Evolutionary conservation across 495 filamentous ascomycete species (phyloP).

Genomic region (Glarea lozoyensis): DNA sequence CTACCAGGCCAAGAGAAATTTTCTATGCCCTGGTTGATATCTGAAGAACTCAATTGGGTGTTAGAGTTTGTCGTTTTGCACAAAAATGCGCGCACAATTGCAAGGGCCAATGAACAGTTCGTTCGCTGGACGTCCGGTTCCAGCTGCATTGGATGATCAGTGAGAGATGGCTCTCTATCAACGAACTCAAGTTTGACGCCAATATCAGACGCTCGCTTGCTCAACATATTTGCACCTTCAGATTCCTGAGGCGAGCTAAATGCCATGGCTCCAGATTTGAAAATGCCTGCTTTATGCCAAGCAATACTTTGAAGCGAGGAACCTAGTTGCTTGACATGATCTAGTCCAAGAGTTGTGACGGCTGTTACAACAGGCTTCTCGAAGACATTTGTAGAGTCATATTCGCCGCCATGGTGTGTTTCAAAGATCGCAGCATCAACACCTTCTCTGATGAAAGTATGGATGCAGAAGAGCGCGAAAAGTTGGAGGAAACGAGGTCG

Average conservation of each 20-base stretch:
- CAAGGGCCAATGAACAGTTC: slow-evolving; percentile 76
- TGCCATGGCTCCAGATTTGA: slow-evolving; percentile 60
- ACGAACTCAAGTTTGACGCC: slow-evolving; percentile 53
- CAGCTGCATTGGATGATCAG: slow-evolving; percentile 18
- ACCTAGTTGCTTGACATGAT: slow-evolving; percentile 73
- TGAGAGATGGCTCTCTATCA: slow-evolving; percentile 39
- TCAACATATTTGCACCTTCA: slow-evolving; percentile 56
- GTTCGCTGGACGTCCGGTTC: slow-evolving; percentile 63
- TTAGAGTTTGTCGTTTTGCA: slow-evolving; percentile 16
- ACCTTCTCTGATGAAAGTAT: slow-evolving; percentile 70
- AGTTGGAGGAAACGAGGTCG: slow-evolving; percentile 37
- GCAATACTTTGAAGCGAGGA: slow-evolving; percentile 81
- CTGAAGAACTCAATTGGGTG: too few relatives aligned
- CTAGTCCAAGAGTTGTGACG: slow-evolving; percentile 80
- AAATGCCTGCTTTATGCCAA: slow-evolving; percentile 92
- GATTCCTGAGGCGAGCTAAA: slow-evolving; percentile 67
- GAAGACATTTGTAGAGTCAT: slow-evolving; percentile 87
- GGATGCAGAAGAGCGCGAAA: slow-evolving; percentile 79
- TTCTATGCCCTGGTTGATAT: slow-evolving; percentile 27
- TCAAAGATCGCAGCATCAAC: slow-evolving; percentile 81
- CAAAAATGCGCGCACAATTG: slow-evolving; percentile 52
- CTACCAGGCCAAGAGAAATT: slow-evolving; percentile 35
- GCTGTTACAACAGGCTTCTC: slow-evolving; percentile 58
- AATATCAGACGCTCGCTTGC: slow-evolving; percentile 60
- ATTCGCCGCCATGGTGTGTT: slow-evolving; percentile 86